Evolutionary conservation across 805 yeast genomes (phyloP).

Genomic region (Metschnikowia noctiluminum): DNA sequence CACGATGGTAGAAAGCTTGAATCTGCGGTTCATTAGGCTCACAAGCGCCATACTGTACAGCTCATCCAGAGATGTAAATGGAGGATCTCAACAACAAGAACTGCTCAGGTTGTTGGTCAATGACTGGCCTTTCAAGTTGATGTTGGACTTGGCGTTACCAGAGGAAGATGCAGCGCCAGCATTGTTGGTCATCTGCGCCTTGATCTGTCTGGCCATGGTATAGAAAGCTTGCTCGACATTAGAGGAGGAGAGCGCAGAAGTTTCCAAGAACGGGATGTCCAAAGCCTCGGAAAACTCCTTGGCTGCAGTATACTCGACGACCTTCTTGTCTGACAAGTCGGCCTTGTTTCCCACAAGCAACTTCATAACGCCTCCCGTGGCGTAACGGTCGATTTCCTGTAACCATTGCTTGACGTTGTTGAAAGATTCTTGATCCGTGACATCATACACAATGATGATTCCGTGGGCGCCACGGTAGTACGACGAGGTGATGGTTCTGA

Average conservation of each 20-base stretch:
- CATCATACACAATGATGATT: conserved; percentile 95
- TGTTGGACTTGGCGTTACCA: conserved; percentile 54
- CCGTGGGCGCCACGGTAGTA: conserved; percentile 99
- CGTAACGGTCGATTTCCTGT: conserved; percentile 97
- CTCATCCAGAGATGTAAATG: background rate
- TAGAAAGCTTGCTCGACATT: conserved; percentile 98
- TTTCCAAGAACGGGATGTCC: conserved; percentile 92
- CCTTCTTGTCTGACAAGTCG: conserved; percentile 88
- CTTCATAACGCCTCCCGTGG: conserved; percentile 96
- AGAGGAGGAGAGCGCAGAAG: conserved; percentile 91
- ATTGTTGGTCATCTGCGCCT: conserved; percentile 83
- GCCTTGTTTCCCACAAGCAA: conserved; percentile 95
- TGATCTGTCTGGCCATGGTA: conserved; percentile 98
- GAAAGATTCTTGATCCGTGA: conserved; percentile 94
- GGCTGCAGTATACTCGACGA: conserved; percentile 93
- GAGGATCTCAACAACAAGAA: conserved; percentile 34
- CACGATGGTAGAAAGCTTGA: no score
- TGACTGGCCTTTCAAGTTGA: conserved; percentile 69
- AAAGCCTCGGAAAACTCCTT: conserved; percentile 96
- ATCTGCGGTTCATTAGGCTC: no score
- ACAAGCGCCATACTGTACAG: no score
- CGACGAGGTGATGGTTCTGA: conserved; percentile 95
- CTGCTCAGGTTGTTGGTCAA: conserved; percentile 39
- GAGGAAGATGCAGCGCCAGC: conserved; percentile 36
- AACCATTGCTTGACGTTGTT: conserved; percentile 97